Evolutionary conservation across 352 stramenopile species (phyloP), one percentile per base, ranked within the genome.

Genomic region (Globisporangium spiculum): DNA sequence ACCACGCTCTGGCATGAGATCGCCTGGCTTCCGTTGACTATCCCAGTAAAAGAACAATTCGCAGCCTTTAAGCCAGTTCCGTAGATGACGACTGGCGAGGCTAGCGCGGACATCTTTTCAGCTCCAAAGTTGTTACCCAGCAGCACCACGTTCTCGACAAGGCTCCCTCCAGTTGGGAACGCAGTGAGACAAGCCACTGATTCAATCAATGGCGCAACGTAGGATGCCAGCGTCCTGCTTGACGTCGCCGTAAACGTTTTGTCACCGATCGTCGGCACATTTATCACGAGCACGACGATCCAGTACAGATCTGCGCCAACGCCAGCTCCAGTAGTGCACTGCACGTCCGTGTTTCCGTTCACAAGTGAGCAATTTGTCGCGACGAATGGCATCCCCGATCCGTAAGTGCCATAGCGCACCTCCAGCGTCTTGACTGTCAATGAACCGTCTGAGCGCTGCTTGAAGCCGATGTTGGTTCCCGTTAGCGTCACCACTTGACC

Each of bases 391-490:
- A 66, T 26, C 3, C 68, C 72, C 14, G 70, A 74, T 46, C 76
- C 82, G 41, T 86, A 88, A 3, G 62, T 27, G 20, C 76, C 77
- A 62, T 88, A 90, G 3, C 71, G 68, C 2, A 90, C 75, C 12
- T 67, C 65, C 0, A 90, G 75, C 24, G 73, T 64, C 46, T 77
- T 77, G 55, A 87, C 76, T 1, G 57, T 36, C 32, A 87, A 27
- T 27, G 73, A 75, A 16, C 50, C 67, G 27, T 80, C 78, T 1
- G 61, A 53, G 9, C 79, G 78, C 62, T 88, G 79, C 44, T 83
- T 80, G 56, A 90, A 90, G 9, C 82, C 82, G 9, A 90, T 79
- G 56, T 90, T 87, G 41, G 73, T 72, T 4, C 79, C 82, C 3
- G 69, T 75, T 20, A 88, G 52, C 27, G 79, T 36, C 30, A 90